Evolutionary conservation across 1,284 basidiomycete species (phyloP), one percentile per base, ranked within the genome.

Genomic region (Cutaneotrichosporon sp.): DNA sequence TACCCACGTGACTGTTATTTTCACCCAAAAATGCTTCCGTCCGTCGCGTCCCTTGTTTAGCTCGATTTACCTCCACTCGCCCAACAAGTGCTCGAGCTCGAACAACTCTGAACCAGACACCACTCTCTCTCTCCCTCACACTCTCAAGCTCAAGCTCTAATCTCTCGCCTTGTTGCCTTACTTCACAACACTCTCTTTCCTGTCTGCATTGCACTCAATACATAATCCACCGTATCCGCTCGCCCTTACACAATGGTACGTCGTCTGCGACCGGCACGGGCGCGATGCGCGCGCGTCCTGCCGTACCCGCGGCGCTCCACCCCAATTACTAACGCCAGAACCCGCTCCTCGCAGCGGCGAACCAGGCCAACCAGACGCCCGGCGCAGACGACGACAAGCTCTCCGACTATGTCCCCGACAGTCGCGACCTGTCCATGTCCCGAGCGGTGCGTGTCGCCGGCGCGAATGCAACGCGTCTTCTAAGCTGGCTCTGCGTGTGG

Each of bases 361-460:
- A 65, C 58, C 67, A 64, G 51, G 53, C 55, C 51, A 56, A 48
- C 15, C 41, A 43, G n/a, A 8, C 36, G 7, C 44, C 41, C 22
- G 52, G 46, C 20, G 55, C 38, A 23, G 72, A 74, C 40, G 71
- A 75, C 42, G 73, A 75, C 56, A 72, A 73, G 60, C 54, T 73
- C 39, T 73, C 70, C 17, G 73, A 75, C 54, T 69, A 70, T 54
- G 68, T 75, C 1, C 73, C 73, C 13, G 65, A 68, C 50, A 65
- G 63, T 39, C 59, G 72, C 22, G 72, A 71, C 46, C 51, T 73
- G 12, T 72, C 70, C n/a, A 63, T 72, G 48, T 72, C 69, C 3
- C 55, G 72, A 52, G 72, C 72, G 20, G 72, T 74, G 35, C 55
- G 70, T 70, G 14, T 20, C 15, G n/a, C 35, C 21, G 17, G 8